Evolutionary conservation across 805 yeast species (phyloP), one percentile per base, ranked within the genome.

Genomic region (Ogataea paraovalis): DNA sequence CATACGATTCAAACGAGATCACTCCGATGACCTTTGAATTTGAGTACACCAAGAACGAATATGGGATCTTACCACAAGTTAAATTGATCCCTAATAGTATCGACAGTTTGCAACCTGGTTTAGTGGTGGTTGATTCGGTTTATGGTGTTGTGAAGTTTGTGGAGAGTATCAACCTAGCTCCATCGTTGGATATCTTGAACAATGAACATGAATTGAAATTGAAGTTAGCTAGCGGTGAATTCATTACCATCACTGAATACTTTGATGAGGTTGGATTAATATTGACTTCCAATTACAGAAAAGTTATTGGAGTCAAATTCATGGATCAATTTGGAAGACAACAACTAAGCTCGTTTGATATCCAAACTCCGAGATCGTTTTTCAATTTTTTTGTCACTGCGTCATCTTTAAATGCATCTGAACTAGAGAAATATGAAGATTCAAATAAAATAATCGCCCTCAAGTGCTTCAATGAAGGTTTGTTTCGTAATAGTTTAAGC

Each of bases 221-320:
- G 20, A 73, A 70, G 38, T 67, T 83, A 5, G 57, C 69, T 1
- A 63, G 73, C 18, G 70, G 73, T 14, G 97, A 91, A 60, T 60
- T 62, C 27, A 69, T 89, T 16, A 76, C 80, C 1, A 56, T 72
- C 34, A 75, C 84, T 1, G 78, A 80, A 46, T 77, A 77, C 50
- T 73, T 84, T 10, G 88, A 82, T 53, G 91, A 94, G 0, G 80
- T 85, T 1, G 96, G 96, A 2, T 70, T 88, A 4, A 71, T 84
- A 0, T 59, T 85, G 8, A 78, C 89, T 7, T 88, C 97, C 0
- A 78, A 86, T 3, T 69, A 77, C 51, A 88, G 88, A 21, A 72
- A 91, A 50, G 78, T 84, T 39, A 62, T 83, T 5, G 69, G 87
- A 39, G 59, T 88, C 2, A 71, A 83, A 0, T 68, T 90, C 28